Percentiles rank a stretch among this genome's conserved stretches.
Evolutionary conservation across 2,329 filamentous ascomycete genomes (phyloP).

Genomic region (Fusarium agapanthi): DNA sequence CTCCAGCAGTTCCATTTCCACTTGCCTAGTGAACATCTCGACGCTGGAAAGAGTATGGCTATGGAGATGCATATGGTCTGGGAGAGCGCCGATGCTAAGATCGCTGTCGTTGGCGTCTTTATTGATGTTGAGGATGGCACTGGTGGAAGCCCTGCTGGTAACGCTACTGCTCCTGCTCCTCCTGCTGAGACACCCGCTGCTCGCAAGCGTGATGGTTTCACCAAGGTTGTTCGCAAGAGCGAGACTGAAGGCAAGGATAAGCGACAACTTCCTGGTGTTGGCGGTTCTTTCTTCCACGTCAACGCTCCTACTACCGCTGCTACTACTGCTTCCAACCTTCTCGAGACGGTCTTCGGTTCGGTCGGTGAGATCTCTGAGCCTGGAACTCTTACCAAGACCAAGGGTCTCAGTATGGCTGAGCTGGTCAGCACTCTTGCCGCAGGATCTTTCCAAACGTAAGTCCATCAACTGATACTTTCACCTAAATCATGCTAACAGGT

Average conservation of each 20-base stretch:
- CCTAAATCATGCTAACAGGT: background rate
- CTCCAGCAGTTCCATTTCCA: slow-evolving; percentile 69
- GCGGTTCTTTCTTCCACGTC: slow-evolving; percentile 10
- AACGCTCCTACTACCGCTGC: slow-evolving; percentile 2
- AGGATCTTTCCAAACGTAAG: slow-evolving; percentile 45
- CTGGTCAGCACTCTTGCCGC: slow-evolving; percentile 46
- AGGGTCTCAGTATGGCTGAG: slow-evolving; percentile 53
- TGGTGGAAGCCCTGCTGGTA: slow-evolving; percentile 1
- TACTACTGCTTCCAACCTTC: slow-evolving; percentile 37
- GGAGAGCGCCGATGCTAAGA: slow-evolving; percentile 28
- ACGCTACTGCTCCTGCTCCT: background rate
- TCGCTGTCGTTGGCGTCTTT: slow-evolving; percentile 45
- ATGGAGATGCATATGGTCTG: slow-evolving; percentile 48
- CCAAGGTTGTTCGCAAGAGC: slow-evolving; percentile 11
- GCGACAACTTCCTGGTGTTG: slow-evolving; percentile 17
- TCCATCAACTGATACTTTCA: background rate
- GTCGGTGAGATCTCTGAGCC: slow-evolving; percentile 47
- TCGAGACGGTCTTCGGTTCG: slow-evolving; percentile 49
- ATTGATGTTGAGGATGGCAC: slow-evolving; percentile 36
- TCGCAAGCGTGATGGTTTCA: background rate
- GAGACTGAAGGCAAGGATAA: background rate
- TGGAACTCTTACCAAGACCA: slow-evolving; percentile 51
- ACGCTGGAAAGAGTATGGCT: slow-evolving; percentile 49
- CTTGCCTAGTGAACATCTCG: slow-evolving; percentile 66
- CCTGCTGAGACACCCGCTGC: background rate